phyloP scores from a whole-genome alignment of 306 rosid genomes.

The Astragalus glycyphyllos region DNA sequence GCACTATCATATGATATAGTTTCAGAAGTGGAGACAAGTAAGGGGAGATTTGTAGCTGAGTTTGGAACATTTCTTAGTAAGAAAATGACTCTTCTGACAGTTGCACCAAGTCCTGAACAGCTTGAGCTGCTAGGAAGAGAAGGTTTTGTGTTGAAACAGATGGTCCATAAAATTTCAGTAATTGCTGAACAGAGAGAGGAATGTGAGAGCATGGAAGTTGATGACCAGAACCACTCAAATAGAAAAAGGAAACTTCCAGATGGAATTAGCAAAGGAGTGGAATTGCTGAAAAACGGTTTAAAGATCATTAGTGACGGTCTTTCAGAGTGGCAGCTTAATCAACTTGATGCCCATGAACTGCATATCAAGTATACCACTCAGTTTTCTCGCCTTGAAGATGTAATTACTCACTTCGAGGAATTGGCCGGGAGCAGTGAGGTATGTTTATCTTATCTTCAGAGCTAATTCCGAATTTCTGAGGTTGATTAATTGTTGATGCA shows the following conservation, averaged over 20 bases:
- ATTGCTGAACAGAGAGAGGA: constrained; percentile 43
- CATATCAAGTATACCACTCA: constrained; percentile 57
- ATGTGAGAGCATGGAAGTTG: constrained; percentile 58
- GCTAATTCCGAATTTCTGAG: constrained; percentile 7
- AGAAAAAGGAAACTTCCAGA: constrained; percentile 83
- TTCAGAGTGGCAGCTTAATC: constrained; percentile 67
- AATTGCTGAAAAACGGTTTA: constrained; percentile 71
- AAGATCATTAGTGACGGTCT: constrained; percentile 73
- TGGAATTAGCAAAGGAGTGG: constrained; percentile 76
- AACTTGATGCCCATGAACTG: constrained; percentile 56
- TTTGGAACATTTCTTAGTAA: constrained; percentile 72
- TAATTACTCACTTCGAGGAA: constrained; percentile 63
- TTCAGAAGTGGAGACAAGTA: constrained; percentile 61
- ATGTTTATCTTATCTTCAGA: constrained; percentile 32
- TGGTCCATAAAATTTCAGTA: constrained; percentile 52
- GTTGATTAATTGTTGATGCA: constrained; percentile 34
- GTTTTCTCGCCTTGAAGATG: constrained; percentile 75
- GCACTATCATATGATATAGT: constrained; percentile 77
- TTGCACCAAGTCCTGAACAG: constrained; percentile 64
- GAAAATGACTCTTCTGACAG: constrained; percentile 66
- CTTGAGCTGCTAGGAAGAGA: constrained; percentile 68
- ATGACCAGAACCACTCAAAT: constrained; percentile 49
- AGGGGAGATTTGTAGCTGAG: constrained; percentile 67
- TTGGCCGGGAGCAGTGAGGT: constrained; percentile 54
- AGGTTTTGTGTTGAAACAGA: constrained; percentile 68